Base-by-base conservation (phyloP, 2,329 filamentous ascomycete species). In the Colletotrichum tofieldiae region DNA sequence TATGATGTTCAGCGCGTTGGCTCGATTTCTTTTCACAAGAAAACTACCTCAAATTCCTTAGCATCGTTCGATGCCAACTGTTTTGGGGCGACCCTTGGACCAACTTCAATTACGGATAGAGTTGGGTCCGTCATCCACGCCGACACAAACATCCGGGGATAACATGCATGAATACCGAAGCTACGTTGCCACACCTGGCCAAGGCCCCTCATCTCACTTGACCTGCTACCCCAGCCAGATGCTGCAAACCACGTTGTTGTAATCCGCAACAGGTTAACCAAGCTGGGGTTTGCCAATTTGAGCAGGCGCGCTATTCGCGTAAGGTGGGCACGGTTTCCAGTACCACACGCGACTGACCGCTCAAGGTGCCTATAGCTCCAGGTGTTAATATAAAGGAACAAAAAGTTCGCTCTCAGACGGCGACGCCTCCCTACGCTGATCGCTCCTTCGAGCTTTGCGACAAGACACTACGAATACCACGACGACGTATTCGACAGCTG, bases 291-390 rank as follows among this genome's bases (percentile, higher is more conserved):
- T 35, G 12, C 32, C 20, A 12, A 29, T 29, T 5, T 12, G n/a
- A 39, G 23, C 45, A 51, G n/a, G 45, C 20, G 29, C n/a, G 45
- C 32, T 26, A 20, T 61, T 35, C 43, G 51, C 51, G 43, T 12
- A 29, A 39, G 52, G 32, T n/a, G 18, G 18, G 43, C 59, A 47
- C 11, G 45, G 18, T 51, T 51, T 16, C 41, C 20, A 14, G 2
- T 32, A 29, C 52, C 29, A n/a, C 45, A 39, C 58, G 58, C 58
- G 43, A 61, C 43, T 49, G 32, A 39, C 45, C 45, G 35, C 59
- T 20, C 59, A 61, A 49, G 54, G 32, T 51, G 29, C 6, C 26
- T 20, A 2, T 51, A 7, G 11, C n/a, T 39, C 3, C 14, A 51
- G 32, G 14, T 12, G 14, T 39, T 11, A 8, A 39, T 37, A 29